phyloP scores from a whole-genome alignment of 2,329 filamentous ascomycete genomes.

The Exophiala viscosa region DNA sequence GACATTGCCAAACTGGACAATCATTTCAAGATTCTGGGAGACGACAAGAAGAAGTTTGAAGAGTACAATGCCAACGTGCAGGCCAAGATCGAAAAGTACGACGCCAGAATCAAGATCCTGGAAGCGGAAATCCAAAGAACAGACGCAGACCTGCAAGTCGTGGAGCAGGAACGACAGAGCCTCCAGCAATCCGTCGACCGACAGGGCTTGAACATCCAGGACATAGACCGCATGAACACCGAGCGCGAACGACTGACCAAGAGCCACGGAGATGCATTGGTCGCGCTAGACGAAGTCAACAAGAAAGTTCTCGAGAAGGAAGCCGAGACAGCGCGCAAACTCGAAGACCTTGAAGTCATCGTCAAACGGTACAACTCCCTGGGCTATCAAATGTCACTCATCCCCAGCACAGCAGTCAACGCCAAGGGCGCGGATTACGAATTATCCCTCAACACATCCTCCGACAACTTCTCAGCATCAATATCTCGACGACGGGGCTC shows the following conservation, averaged over 20 bases:
- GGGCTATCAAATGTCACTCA: slow-evolving; percentile 88
- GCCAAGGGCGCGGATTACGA: slow-evolving; percentile 84
- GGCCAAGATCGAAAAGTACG: slow-evolving; percentile 84
- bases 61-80: slow-evolving; percentile 85
- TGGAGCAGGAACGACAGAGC: slow-evolving; percentile 73
- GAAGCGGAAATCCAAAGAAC: slow-evolving; percentile 82
- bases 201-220: slow-evolving; percentile 92
- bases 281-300: slow-evolving; percentile 79
- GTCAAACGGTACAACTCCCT: slow-evolving; percentile 91
- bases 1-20: slow-evolving; percentile 81
- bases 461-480: slow-evolving; percentile 42
- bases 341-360: slow-evolving; percentile 87
- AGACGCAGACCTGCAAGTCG: slow-evolving; percentile 68
- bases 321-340: slow-evolving; percentile 73
- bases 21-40: slow-evolving; percentile 88
- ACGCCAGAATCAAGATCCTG: slow-evolving; percentile 73
- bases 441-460: slow-evolving; percentile 66
- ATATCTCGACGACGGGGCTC: slow-evolving; percentile 32
- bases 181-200: slow-evolving; percentile 85
- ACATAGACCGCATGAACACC: slow-evolving; percentile 98
- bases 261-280: slow-evolving; percentile 71
- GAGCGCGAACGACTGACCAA: slow-evolving; percentile 92
- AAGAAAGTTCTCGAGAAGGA: slow-evolving; percentile 81
- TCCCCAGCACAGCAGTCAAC: slow-evolving; percentile 78
- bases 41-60: slow-evolving; percentile 92